phyloP scores from a whole-genome alignment of 345 rosid genomes.

The Noccaea caerulescens region DNA sequence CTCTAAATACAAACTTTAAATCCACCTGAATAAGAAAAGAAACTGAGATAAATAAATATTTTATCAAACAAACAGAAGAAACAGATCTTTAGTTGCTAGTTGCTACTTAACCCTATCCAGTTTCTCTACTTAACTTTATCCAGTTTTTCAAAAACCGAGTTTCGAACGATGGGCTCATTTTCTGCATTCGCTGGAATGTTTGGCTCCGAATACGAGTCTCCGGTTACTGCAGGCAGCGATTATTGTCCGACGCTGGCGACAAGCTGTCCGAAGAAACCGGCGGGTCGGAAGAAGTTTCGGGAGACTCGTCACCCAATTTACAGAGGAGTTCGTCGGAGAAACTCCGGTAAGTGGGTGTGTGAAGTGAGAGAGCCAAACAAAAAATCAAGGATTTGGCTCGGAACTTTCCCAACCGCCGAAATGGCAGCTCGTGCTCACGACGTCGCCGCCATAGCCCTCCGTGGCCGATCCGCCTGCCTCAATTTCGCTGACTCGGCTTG shows the following conservation, averaged over 20 bases:
- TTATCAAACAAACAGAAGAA: constrained; percentile 10
- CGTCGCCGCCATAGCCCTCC: constrained; percentile 73
- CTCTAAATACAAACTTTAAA: constrained; percentile 23
- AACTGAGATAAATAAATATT: constrained; percentile 5
- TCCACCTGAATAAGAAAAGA: constrained; percentile 22
- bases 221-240: constrained; percentile 41
- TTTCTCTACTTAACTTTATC: not conserved
- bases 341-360: constrained; percentile 93
- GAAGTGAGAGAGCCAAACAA: constrained; percentile 85
- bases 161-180: constrained; percentile 23
- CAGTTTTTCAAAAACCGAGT: too few species aligned
- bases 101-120: constrained; percentile 1
- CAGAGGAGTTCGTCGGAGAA: constrained; percentile 83
- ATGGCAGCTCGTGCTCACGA: constrained; percentile 95
- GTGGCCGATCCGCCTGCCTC: constrained; percentile 76
- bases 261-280: constrained; percentile 70
- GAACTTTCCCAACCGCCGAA: constrained; percentile 79
- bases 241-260: constrained; percentile 55
- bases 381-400: constrained; percentile 90
- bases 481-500: constrained; percentile 90
- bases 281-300: constrained; percentile 80
- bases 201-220: constrained; percentile 45
- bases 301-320: constrained; percentile 90
- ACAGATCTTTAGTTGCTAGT: not conserved
- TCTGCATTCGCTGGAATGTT: constrained; percentile 19